Evolutionary conservation across 2,329 filamentous ascomycete species (phyloP).

Genomic region (Trichophyton schoenleinii): DNA sequence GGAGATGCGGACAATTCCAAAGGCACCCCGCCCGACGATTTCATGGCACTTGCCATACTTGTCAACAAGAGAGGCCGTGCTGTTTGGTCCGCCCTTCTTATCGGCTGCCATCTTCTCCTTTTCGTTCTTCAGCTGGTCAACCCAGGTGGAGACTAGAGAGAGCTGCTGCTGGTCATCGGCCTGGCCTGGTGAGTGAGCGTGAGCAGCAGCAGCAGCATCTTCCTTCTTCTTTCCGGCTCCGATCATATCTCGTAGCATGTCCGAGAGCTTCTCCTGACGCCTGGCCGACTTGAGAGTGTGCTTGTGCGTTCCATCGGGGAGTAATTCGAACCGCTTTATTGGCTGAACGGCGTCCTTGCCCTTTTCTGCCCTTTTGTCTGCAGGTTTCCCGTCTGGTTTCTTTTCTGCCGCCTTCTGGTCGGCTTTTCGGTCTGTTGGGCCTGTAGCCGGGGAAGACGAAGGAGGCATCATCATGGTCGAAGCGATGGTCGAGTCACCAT

Average conservation of each 20-base stretch:
- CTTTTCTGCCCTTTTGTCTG: conserved; percentile 22
- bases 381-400: conserved; percentile 19
- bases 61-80: conserved; percentile 70
- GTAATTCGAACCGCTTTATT: conserved; percentile 44
- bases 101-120: conserved; percentile 63
- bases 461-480: neutral
- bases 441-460: neutral
- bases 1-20: conserved; percentile 93
- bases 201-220: conserved; percentile 26
- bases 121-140: conserved; percentile 81
- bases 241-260: conserved; percentile 78
- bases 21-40: conserved; percentile 87
- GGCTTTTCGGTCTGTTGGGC: neutral
- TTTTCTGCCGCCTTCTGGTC: conserved; percentile 16
- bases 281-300: conserved; percentile 82
- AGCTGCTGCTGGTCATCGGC: conserved; percentile 62
- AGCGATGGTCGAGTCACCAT: neutral
- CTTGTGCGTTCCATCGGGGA: conserved; percentile 60
- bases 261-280: conserved; percentile 85
- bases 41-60: conserved; percentile 99
- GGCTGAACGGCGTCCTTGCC: conserved; percentile 18
- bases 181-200: conserved; percentile 9
- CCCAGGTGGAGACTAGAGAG: conserved; percentile 90
- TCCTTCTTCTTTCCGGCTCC: conserved; percentile 68
- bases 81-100: conserved; percentile 62